phyloP scores from a whole-genome alignment of 2,329 filamentous ascomycete genomes.

The Aspergillus transmontanensis region DNA sequence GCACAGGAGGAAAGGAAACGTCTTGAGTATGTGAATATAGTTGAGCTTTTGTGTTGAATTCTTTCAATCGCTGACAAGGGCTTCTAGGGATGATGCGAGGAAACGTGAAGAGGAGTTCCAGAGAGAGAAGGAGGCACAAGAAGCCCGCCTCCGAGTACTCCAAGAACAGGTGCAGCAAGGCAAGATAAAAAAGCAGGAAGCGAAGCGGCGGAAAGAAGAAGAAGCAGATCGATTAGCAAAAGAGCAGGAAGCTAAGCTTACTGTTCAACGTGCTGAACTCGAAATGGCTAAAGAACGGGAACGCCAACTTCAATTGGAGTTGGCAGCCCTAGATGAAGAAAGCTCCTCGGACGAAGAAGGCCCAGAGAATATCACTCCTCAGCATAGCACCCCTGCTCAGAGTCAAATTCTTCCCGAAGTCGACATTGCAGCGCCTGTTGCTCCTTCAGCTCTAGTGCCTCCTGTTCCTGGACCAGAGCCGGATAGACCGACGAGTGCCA shows the following conservation, averaged over 20 bases:
- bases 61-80: constrained; percentile 10
- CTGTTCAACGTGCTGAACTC: constrained; percentile 84
- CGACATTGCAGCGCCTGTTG: constrained; percentile 32
- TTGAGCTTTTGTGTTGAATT: neutral
- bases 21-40: constrained; percentile 72
- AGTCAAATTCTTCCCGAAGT: constrained; percentile 55
- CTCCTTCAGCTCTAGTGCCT: constrained; percentile 29
- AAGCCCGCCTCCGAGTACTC: constrained; percentile 80
- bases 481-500: constrained; percentile 54
- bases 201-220: constrained; percentile 91
- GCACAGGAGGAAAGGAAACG: constrained; percentile 72
- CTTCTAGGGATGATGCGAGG: constrained; percentile 68
- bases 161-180: constrained; percentile 93
- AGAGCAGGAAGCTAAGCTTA: constrained; percentile 83
- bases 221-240: constrained; percentile 83
- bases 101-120: constrained; percentile 79
- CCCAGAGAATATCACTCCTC: constrained; percentile 67
- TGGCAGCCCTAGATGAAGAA: constrained; percentile 75
- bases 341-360: constrained; percentile 82
- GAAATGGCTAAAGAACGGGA: constrained; percentile 90
- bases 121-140: constrained; percentile 76
- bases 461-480: constrained; percentile 43
- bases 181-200: constrained; percentile 94
- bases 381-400: constrained; percentile 61
- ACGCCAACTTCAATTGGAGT: constrained; percentile 82